Evolutionary conservation across 2,329 filamentous ascomycete genomes (phyloP), one percentile per base, ranked within the genome.

Genomic region (Colletotrichum tofieldiae): DNA sequence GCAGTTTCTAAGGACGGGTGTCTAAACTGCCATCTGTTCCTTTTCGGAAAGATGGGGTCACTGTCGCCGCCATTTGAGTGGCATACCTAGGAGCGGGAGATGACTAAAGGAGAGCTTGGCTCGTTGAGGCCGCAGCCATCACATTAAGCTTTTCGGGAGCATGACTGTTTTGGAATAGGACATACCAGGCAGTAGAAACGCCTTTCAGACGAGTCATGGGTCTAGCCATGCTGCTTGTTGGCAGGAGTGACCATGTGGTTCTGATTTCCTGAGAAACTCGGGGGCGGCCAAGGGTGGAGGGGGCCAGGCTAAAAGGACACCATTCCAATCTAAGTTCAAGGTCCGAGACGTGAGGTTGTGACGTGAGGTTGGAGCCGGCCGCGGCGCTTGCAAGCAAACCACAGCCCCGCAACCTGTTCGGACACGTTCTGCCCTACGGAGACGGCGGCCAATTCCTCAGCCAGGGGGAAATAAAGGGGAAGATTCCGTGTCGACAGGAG

Each of bases 11-110:
- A 71, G 45, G 29, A 68, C 58, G 51, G 58, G 58, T 47, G 45
- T 26, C 43, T 45, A 37, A 69, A 69, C 51, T 72, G 69, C 59
- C 69, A 72, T 69, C 69, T 58, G 65, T 69, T 72, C 65, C 65
- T 69, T 41, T 64, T 26, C 8, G 51, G 12, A 29, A 5, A 54
- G 26, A 52, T 39, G 37, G 58, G 43, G 29, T 37, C 43, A 39
- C 41, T 16, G n/a, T 51, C 23, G 32, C 41, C 18, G 16, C 20
- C 16, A 20, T 37, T 23, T 41, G 55, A 41, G 41, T 20, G 26
- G n/a, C 43, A 63, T 23, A 12, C 8, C 32, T 20, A 52, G 32
- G 47, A 35, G 20, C 58, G 35, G 52, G 37, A 59, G n/a, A 69
- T 41, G 35, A 62, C 23, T 39, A 64, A 49, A 45, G 8, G 29